Percentiles rank a stretch among this genome's conserved stretches.
phyloP scores from a whole-genome alignment of 768 basidiomycete species.

The Mycena leptocephala region DNA sequence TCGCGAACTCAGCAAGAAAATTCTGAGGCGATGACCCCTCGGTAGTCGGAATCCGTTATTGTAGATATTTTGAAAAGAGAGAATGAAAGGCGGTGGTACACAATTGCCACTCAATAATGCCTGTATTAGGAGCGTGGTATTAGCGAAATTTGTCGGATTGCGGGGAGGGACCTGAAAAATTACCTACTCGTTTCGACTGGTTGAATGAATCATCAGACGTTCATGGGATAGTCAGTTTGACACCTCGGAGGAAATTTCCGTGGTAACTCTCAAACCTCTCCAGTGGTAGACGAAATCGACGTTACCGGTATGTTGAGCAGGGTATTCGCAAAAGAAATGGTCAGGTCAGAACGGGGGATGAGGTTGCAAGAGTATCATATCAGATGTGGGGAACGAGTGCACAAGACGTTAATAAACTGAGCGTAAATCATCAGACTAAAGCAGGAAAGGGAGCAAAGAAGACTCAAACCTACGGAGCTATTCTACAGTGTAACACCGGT shows the following conservation, averaged over 20 bases:
- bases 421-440: constrained; percentile 21
- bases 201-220: not conserved
- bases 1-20: too few species aligned
- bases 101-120: not conserved
- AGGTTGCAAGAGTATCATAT: constrained; percentile 16
- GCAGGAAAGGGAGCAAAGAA: constrained; percentile 12
- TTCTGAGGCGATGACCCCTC: too few species aligned
- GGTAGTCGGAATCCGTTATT: too few species aligned
- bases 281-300: constrained; percentile 10
- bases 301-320: constrained; percentile 14
- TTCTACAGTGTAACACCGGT: constrained; percentile 14
- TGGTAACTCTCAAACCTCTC: constrained; percentile 15
- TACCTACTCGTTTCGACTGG: not conserved
- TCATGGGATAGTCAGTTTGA: constrained; percentile 3
- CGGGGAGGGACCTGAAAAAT: constrained; percentile 3
- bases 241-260: constrained; percentile 12
- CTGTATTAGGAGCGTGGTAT: not conserved
- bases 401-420: constrained; percentile 20
- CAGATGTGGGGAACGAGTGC: constrained; percentile 16
- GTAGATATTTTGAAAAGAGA: too few species aligned
- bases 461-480: constrained; percentile 18
- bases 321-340: constrained; percentile 14
- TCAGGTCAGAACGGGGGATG: constrained; percentile 15
- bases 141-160: not conserved
- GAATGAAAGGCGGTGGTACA: too few species aligned